Base-by-base conservation (phyloP, 202 grass and related monocot species). In the Hordeum pubiflorum region DNA sequence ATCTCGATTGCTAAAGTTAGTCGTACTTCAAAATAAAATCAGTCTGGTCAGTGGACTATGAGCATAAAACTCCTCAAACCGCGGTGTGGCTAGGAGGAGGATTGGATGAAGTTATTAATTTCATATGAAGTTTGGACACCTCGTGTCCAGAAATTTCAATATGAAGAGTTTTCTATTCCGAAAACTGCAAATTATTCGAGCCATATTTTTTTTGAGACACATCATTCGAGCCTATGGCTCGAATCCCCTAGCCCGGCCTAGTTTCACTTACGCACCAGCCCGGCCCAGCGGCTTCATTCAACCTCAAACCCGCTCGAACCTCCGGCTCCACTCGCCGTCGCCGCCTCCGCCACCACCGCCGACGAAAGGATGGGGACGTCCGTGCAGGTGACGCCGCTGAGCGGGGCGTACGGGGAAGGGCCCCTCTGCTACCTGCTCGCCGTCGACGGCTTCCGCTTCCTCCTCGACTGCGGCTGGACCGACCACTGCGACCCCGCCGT, bases 401-500 rank as follows among this genome's bases (percentile, higher is more conserved):
- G 90, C 41, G 94, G 91, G 5, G 94, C 89, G 39, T 97, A 94
- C 77, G 86, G 91, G 14, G 91, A 97, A 79, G 87, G 79, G 0
- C 94, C 90, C 8, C 84, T 97, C 2, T 92, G 84, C 86, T 97
- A 94, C 66, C 78, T 97, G 10, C 84, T 94, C 65, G 87, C 91
- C 73, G 88, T 97, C 58, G 92, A 97, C 59, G 92, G 90, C 63
- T 97, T 97, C 94, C 91, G 88, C 74, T 89, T 97, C 79, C 84
- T 97, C 60, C 91, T 97, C 88, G 90, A 97, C 82, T 97, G 94
- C 81, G 94, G 92, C 76, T 94, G 94, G 92, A 97, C 84, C 76
- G 92, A 94, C 77, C 94, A 91, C 73, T 94, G 91, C 82, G 92
- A 97, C 50, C 79, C 76, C 38, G 83, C 87, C 71, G 88, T 90